Evolutionary conservation across 805 yeast species (phyloP).

Genomic region (Candida multigemmis): DNA sequence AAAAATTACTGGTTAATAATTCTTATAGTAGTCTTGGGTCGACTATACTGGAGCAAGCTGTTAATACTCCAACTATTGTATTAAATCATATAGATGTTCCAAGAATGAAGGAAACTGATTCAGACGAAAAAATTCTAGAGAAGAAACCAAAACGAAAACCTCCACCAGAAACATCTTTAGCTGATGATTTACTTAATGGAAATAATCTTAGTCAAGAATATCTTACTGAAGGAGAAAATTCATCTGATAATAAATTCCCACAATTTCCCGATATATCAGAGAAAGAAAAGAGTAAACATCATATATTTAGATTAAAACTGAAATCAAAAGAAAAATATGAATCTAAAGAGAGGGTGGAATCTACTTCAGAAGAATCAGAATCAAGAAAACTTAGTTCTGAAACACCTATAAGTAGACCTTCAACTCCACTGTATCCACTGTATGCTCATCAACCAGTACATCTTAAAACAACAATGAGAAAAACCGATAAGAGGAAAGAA

Average conservation of each 20-base stretch:
- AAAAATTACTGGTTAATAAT: no score
- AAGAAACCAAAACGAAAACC: constrained; percentile 16
- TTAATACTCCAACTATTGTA: neutral
- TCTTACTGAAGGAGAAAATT: constrained; percentile 3
- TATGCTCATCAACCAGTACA: constrained; percentile 20
- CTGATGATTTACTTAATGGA: constrained; percentile 1
- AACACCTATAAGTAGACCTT: constrained; percentile 2
- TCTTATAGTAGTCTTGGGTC: constrained; percentile 5
- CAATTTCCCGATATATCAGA: constrained; percentile 21
- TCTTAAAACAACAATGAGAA: constrained; percentile 45
- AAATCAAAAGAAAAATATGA: no score
- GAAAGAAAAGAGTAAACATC: constrained; percentile 5
- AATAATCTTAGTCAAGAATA: constrained; percentile 2
- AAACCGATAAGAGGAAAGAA: constrained; percentile 28
- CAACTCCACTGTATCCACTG: constrained; percentile 8
- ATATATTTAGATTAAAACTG: no score
- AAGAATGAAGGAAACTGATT: constrained; percentile 5
- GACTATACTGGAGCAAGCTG: constrained; percentile 2
- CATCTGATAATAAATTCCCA: constrained; percentile 13
- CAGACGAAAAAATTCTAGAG: constrained; percentile 1
- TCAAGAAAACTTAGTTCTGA: neutral
- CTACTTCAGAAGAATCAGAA: neutral
- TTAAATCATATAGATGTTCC: neutral
- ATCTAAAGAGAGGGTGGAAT: constrained; percentile 1
- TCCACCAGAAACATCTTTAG: constrained; percentile 10